Percentiles rank a stretch among this genome's conserved stretches.
These are phyloP conservation scores for Suhomyces xylopsoci DNA, from an alignment of 805 yeast genomes.

Conservation along the genomic window DNA sequence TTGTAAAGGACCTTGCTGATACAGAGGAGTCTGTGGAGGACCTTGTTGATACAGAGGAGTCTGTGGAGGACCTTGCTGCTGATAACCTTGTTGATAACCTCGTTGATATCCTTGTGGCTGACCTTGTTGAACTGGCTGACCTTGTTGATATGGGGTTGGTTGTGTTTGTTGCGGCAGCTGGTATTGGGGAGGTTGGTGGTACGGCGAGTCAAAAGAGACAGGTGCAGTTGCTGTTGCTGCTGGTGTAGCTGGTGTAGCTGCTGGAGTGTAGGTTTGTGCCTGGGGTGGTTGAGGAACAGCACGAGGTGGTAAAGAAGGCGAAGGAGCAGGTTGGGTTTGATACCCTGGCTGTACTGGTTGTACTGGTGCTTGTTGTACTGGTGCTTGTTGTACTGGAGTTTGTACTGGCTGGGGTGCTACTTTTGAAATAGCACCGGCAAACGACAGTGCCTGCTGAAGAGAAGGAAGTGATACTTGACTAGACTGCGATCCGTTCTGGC, in stretches of 20 bases:
- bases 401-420: background rate
- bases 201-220: constrained; percentile 3
- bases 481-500: background rate
- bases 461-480: background rate
- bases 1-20: too few species aligned
- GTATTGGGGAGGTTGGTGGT: constrained; percentile 1
- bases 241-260: background rate
- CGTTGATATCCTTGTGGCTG: background rate
- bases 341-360: background rate
- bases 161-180: too few species aligned
- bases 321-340: background rate
- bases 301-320: background rate
- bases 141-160: too few species aligned
- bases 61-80: too few species aligned
- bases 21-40: too few species aligned
- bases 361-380: too few species aligned
- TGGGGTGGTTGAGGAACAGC: background rate
- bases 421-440: background rate
- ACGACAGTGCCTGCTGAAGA: background rate
- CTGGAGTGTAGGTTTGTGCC: background rate
- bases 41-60: too few species aligned
- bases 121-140: too few species aligned
- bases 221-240: background rate
- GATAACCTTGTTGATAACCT: too few species aligned
- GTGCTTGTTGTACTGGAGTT: too few species aligned